Base-by-base conservation (phyloP, 345 rosid species). In the Lepidium africanum region DNA sequence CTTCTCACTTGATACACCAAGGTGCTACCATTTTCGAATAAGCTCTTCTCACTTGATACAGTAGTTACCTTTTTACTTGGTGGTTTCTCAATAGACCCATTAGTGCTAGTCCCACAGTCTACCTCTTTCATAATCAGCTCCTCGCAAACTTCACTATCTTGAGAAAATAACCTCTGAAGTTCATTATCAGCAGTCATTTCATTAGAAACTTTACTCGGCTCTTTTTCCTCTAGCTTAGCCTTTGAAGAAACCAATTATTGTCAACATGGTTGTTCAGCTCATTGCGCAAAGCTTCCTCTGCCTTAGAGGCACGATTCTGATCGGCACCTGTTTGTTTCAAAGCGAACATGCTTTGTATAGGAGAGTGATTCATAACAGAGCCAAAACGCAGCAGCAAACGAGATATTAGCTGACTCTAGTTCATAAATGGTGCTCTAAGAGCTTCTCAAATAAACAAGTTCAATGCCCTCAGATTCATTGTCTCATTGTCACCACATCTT, bases 41-140 rank as follows among this genome's bases (percentile, higher is more conserved):
- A 84, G 78, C 75, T 67, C 77, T 13, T 78, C 59, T 82, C 89
- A 46, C 61, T 77, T 13, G 77, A 65, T 27, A 69, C 71, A 63
- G 12, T 17, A 9, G 73, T 48, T 48, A 84, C 90, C 61, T 75
- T 80, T 55, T 79, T 86, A 39, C 63, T 79, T 37, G 65, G 27
- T 25, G 27, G 69, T 46, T 86, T 88, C 48, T 78, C 85, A 40
- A 86, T 91, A 67, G 84, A 77, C 10, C 85, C 90, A 62, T 83
- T 87, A 53, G 82, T 80, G 42, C 75, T 81, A 48, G 85, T 78
- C 51, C 96, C 88, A 68, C 81, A 91, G 76, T 89, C 96, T 42
- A 94, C 81, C 69, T 94, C 99, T 76, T 89, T 94, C 57, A 94
- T 88, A 76, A 94, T 78, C 39, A 91, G 92, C 80, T 91, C 99